A percentile compares a stretch with the other conserved stretches of the same genome.
Evolutionary conservation across 2,329 filamentous ascomycete species (phyloP).

Genomic region (Colletotrichum sp.): DNA sequence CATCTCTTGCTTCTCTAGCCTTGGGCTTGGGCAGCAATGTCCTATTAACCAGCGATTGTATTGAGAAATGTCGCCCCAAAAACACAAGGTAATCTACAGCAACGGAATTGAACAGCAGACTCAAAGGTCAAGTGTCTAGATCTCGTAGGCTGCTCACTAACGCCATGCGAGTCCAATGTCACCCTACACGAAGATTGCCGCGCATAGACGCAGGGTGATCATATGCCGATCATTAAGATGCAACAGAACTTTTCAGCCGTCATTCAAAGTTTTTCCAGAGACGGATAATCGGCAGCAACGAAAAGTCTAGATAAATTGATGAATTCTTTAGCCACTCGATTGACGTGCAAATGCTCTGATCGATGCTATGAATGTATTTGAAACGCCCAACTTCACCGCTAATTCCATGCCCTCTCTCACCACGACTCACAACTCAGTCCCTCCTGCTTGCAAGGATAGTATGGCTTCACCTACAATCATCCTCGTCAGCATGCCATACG

Average conservation of each 20-base stretch:
- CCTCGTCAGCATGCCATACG: neutral
- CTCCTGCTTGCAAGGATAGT: constrained; percentile 15
- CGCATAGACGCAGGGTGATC: neutral
- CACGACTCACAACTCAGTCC: constrained; percentile 9
- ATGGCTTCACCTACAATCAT: neutral
- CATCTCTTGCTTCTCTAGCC: too few relatives aligned
- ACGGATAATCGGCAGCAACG: neutral
- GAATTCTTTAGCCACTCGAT: neutral
- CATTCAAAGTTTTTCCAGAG: neutral
- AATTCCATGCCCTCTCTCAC: neutral
- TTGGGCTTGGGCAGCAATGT: too few relatives aligned
- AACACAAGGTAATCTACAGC: too few relatives aligned
- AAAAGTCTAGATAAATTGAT: neutral
- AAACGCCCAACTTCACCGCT: neutral
- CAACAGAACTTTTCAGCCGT: neutral
- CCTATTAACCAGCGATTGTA: too few relatives aligned
- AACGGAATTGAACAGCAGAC: too few relatives aligned
- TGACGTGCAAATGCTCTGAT: neutral
- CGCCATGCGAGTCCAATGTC: neutral
- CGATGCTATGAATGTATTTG: neutral
- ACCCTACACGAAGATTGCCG: neutral
- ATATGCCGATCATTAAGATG: neutral
- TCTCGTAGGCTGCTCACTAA: too few relatives aligned
- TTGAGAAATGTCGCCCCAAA: too few relatives aligned
- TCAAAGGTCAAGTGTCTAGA: too few relatives aligned